Base-by-base conservation (phyloP, 306 rosid genomes). In the Quercus aquifolioides region DNA sequence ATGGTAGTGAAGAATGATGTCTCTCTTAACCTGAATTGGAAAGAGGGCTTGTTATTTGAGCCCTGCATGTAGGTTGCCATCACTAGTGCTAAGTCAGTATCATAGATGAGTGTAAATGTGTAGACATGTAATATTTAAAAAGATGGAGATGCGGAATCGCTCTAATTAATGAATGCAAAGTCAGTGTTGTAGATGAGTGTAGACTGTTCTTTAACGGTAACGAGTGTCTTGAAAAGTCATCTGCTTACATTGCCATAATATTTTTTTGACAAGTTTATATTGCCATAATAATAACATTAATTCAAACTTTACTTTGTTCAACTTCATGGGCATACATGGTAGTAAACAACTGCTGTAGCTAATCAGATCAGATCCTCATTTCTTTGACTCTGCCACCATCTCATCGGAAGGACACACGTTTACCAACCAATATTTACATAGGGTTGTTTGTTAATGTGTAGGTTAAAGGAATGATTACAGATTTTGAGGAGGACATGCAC, bases 381-480 rank as follows among this genome's bases (percentile, higher is more conserved):
- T 49, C 54, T 13, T 49, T 11, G 54, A 49, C 15, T 12, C 4
- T 49, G 17, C 54, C 17, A 49, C 49, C 23, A 15, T 35, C 51
- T 6, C 18, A 6, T 41, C 7, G 56, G 15, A 69, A 25, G 55
- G 38, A 21, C 18, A 14, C 30, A 15, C 64, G 72, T 57, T 21
- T 5, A 18, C 23, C 21, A 71, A 11, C 43, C 55, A 26, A 19
- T 52, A 38, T 49, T 84, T 25, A 80, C 41, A n/a, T 74, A 6
- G 14, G 33, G 26, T 54, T 25, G 20, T 75, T 83, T 69, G 56
- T 76, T 84, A 26, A 70, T 74, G 33, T 84, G 28, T 86, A 94
- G 99, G 97, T 94, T 55, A 90, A 92, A 63, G 99, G 97, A 87
- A 86, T 94, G 97, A 72, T 87, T 70, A 90, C 99, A 58, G 99